Conservation (phyloP, 2,329 filamentous ascomycete species). For the Sclerotinia glacialis region DNA sequence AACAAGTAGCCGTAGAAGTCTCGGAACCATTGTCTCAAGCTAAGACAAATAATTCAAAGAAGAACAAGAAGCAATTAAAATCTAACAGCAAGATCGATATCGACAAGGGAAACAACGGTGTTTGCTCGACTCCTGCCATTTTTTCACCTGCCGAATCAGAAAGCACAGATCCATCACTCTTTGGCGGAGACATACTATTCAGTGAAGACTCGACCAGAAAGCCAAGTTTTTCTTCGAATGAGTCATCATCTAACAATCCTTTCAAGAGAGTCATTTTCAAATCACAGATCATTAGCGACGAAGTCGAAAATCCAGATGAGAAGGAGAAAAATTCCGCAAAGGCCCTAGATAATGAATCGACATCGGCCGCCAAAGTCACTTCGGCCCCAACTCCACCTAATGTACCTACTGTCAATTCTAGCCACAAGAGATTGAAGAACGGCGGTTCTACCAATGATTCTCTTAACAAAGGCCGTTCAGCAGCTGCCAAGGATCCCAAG, state of each 20-base stretch:
- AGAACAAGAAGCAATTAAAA: conserved; percentile 20
- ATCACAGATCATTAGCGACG: not conserved
- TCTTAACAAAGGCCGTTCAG: conserved; percentile 2
- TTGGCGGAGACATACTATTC: conserved; percentile 23
- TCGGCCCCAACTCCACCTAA: not conserved
- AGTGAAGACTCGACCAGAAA: conserved; percentile 24
- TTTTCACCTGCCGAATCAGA: conserved; percentile 8
- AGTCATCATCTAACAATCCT: not conserved
- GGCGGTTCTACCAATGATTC: not conserved
- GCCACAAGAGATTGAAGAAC: conserved; percentile 1
- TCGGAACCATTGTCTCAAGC: conserved; percentile 3
- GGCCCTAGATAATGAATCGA: not conserved
- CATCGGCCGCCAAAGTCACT: not conserved
- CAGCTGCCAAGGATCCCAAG: conserved; percentile 13
- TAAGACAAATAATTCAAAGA: conserved; percentile 16
- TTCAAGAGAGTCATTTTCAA: not conserved
- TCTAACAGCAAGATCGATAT: conserved; percentile 2
- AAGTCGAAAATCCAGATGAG: not conserved
- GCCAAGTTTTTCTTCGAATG: conserved; percentile 18
- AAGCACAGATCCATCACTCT: not conserved
- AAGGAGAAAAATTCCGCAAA: not conserved
- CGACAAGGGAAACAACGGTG: not conserved
- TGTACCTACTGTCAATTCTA: not conserved
- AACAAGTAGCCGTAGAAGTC: not conserved
- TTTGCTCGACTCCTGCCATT: not conserved